Evolutionary conservation across 768 basidiomycete genomes (phyloP), one percentile per base, ranked within the genome.

Genomic region (Amanita rimosa): DNA sequence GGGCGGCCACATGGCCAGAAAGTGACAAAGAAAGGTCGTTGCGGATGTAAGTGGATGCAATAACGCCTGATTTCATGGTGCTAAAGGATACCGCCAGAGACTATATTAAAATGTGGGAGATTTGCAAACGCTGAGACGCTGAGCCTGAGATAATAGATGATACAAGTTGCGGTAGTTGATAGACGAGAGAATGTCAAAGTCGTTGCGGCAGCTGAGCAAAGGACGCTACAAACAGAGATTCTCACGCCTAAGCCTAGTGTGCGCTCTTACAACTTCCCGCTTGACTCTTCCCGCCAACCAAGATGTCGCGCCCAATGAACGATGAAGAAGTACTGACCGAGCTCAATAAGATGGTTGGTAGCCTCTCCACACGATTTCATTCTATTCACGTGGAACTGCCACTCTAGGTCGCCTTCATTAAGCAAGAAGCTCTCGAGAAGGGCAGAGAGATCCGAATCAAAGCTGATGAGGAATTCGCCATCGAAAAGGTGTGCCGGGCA

Each of bases 391-490:
- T 33, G 17, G 2, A n/a, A 1, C 42, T 5, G 35, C 5, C 6
- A 39, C 34, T 45, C 27, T 63, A 95, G 94, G 90, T 95, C 41
- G 84, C 91, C 46, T 97, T 97, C 74, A 98, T 98, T 76, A 95
- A 90, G 68, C 96, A 98, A 62, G 96, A 99, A 67, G 95, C 95
- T 3, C 66, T 89, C 55, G 95, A 99, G 72, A 99, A 99, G 69
- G 94, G 92, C 1, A 74, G 96, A 6, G 96, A 99, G 68, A 93
- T 99, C 53, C 84, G 78, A 54, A 91, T 97, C 52, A 99, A 99
- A 66, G 95, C 96, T 0, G 93, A 99, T 53, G 94, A 98, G 64
- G 95, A 99, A 69, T 98, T 98, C 62, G 87, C 95, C 16, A 98
- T 99, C 56, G 96, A 99, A 65, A 99, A 99, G 79, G 94, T 83